Evolutionary conservation across 495 filamentous ascomycete species (phyloP).

Genomic region (Penicillium subrubescens): DNA sequence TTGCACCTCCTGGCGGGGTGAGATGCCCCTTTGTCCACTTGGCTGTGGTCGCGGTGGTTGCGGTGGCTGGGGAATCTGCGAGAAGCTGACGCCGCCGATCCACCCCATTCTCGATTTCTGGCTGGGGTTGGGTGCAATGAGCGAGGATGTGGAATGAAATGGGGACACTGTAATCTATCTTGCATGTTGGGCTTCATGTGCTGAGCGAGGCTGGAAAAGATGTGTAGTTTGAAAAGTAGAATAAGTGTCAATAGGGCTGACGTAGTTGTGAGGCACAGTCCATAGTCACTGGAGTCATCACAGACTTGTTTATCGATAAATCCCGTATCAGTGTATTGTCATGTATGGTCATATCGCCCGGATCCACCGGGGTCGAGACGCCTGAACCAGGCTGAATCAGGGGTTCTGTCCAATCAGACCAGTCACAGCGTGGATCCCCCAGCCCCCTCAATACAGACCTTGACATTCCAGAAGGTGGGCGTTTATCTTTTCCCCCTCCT

Average conservation of each 20-base stretch:
- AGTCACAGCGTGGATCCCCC: conserved; percentile 17
- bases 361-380: conserved; percentile 19
- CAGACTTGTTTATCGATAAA: conserved; percentile 19
- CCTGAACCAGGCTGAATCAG: conserved; percentile 24
- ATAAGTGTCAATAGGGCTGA: not conserved
- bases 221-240: no score
- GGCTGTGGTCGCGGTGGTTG: conserved; percentile 21
- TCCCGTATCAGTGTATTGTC: conserved; percentile 14
- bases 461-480: conserved; percentile 25
- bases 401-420: conserved; percentile 24
- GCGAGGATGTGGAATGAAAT: conserved; percentile 7
- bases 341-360: conserved; percentile 18
- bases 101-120: conserved; percentile 22
- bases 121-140: conserved; percentile 14
- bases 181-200: not conserved
- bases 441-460: conserved; percentile 31
- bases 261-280: not conserved
- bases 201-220: conserved; percentile 2
- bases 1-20: conserved; percentile 16
- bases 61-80: conserved; percentile 33
- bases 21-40: conserved; percentile 16
- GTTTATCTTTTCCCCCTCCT: conserved; percentile 21
- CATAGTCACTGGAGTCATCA: not conserved
- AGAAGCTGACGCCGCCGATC: conserved; percentile 27
- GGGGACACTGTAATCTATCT: not conserved